Conservation (phyloP, 169 alveolate species). For the Plasmodium cynomolgi region DNA sequence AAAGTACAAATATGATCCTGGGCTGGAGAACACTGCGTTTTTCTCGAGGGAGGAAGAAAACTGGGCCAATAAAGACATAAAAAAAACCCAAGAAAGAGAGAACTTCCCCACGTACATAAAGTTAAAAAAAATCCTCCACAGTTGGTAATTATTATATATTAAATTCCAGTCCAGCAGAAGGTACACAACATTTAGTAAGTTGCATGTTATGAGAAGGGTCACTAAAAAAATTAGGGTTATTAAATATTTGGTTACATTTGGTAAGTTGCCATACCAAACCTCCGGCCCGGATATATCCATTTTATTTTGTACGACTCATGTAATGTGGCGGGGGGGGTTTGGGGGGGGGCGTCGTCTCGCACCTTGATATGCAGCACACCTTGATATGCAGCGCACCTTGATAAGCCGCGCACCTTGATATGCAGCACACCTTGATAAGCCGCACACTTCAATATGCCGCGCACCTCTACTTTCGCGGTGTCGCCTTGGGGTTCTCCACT, state of each 20-base stretch:
- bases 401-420: too few relatives aligned
- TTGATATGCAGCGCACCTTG: too few relatives aligned
- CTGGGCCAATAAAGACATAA: conserved; percentile 85
- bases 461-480: background rate
- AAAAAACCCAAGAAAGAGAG: conserved; percentile 89
- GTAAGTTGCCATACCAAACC: conserved; percentile 87
- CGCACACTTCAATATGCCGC: background rate
- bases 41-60: conserved; percentile 86
- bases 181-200: conserved; percentile 81
- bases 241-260: conserved; percentile 88
- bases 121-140: conserved; percentile 89
- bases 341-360: background rate
- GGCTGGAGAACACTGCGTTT: conserved; percentile 81
- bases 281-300: conserved; percentile 87
- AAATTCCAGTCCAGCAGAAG: conserved; percentile 87
- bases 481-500: background rate
- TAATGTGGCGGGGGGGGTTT: background rate
- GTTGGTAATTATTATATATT: conserved; percentile 79
- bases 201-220: conserved; percentile 84
- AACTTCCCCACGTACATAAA: conserved; percentile 90
- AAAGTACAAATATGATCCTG: conserved; percentile 88
- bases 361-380: too few relatives aligned
- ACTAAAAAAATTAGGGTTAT: conserved; percentile 83
- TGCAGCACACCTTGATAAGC: background rate
- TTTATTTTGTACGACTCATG: conserved; percentile 8